These are phyloP conservation scores for Teunomyces gatunensis DNA, from an alignment of 805 yeast genomes.

Conservation along the genomic window DNA sequence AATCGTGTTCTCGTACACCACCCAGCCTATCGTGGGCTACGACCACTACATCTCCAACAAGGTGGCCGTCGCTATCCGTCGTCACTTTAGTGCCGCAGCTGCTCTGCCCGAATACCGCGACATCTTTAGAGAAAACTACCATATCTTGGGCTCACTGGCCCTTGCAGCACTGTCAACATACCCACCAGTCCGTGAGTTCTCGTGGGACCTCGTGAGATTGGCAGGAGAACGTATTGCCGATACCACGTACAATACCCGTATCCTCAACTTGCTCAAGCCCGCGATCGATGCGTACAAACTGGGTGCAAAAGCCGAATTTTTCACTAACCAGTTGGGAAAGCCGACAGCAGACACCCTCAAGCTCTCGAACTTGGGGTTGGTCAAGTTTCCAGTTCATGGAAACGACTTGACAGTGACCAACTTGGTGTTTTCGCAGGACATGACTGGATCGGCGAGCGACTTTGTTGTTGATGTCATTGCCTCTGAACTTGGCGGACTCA, in stretches of 20 bases:
- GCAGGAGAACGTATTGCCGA: conserved; percentile 18
- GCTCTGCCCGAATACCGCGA: conserved; percentile 15
- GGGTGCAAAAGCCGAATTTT: conserved; percentile 16
- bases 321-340: conserved; percentile 19
- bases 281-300: conserved; percentile 17
- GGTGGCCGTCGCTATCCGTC: conserved; percentile 34
- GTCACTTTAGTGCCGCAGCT: conserved; percentile 16
- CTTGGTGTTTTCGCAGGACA: conserved; percentile 35
- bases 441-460: conserved; percentile 34
- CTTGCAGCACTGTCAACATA: conserved; percentile 28
- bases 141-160: conserved; percentile 32
- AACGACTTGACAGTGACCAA: conserved; percentile 26
- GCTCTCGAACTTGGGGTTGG: conserved; percentile 36
- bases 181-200: conserved; percentile 30
- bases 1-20: conserved; percentile 22
- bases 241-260: conserved; percentile 18
- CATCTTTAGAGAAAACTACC: conserved; percentile 18
- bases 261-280: conserved; percentile 20
- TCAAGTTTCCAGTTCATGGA: conserved; percentile 17
- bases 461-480: conserved; percentile 32
- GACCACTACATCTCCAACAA: conserved; percentile 20
- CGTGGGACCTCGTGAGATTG: conserved; percentile 30
- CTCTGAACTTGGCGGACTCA: conserved; percentile 31
- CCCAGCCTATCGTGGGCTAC: conserved; percentile 28
- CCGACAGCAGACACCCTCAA: conserved; percentile 32